Evolutionary conservation across 208 protist genomes (phyloP).

Genomic region (Zelonia costaricensis): DNA sequence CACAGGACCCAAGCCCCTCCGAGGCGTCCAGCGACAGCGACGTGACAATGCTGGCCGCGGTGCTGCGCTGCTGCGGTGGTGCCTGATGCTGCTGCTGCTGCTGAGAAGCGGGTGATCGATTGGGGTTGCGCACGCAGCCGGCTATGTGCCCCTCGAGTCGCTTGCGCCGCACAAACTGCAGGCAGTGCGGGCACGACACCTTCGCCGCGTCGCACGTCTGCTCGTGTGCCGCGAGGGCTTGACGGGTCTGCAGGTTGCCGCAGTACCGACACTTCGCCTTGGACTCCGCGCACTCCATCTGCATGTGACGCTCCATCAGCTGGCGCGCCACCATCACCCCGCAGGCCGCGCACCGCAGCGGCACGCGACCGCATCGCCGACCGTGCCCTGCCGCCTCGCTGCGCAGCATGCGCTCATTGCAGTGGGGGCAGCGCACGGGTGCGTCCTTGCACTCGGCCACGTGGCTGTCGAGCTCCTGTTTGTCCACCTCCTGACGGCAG

Average conservation of each 20-base stretch:
- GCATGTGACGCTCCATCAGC: conserved; percentile 56
- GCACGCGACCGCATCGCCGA: conserved; percentile 52
- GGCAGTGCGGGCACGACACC: conserved; percentile 56
- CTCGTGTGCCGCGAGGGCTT: conserved; percentile 57
- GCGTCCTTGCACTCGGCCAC: conserved; percentile 68
- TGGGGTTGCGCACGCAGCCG: conserved; percentile 57
- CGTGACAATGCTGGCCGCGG: background rate
- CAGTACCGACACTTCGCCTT: conserved; percentile 81
- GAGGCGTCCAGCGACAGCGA: background rate
- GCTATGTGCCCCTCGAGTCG: conserved; percentile 41
- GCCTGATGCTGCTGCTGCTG: background rate
- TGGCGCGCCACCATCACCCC: conserved; percentile 49
- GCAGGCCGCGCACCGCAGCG: conserved; percentile 64
- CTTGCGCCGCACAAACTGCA: conserved; percentile 55
- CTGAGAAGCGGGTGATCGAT: conserved; percentile 14
- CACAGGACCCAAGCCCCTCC: conserved; percentile 4
- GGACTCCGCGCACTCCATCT: conserved; percentile 49
- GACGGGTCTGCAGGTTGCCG: conserved; percentile 36
- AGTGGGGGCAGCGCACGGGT: conserved; percentile 66
- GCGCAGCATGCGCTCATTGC: conserved; percentile 68
- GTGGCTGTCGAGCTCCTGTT: conserved; percentile 68
- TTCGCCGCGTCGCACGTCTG: conserved; percentile 64
- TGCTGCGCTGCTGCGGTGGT: too few species aligned
- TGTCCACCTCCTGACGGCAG: conserved; percentile 70
- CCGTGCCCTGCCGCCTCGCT: conserved; percentile 50